Evolutionary conservation across 2,329 filamentous ascomycete genomes (phyloP), one percentile per base, ranked within the genome.

Genomic region (Phialophora expanda): DNA sequence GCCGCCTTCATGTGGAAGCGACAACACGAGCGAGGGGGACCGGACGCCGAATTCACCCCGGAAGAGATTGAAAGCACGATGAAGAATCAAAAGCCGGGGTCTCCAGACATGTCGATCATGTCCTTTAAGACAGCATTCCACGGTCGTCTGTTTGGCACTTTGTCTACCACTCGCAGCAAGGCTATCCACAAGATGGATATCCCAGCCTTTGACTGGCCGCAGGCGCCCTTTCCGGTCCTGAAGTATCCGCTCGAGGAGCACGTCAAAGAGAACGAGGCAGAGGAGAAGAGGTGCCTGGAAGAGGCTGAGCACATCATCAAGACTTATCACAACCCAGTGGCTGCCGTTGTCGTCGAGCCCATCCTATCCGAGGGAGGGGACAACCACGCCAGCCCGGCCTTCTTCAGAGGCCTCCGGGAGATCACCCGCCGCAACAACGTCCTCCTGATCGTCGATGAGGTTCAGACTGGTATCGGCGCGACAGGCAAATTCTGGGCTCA

Each of bases 401-500:
- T 96, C 86, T 97, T 97, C 89, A 88, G 85, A 68, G 90, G 90
- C 66, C 87, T 97, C 59, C 90, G 93, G 67, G 89, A 87, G 51
- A 79, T 97, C 68, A 96, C 93, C 46, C 86, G 87, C 76, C 89
- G 88, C 78, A 87, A 92, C 81, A 68, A 72, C 24, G 70, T 73
- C n/a, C 65, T 73, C 20, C 83, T 97, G 78, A 97, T 97, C 75
- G 93, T 96, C 70, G 93, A 97, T 77, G 93, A 97, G 81, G 93
- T 97, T 11, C 93, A 97, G 82, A 97, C 93, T 6, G 93, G 93
- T 76, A 89, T 97, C 28, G 93, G 93, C 73, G 92, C 93, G 46
- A 97, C 93, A 0, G 93, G 93, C 73, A 93, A 91, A 78, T 96
- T 97, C 87, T 97, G 93, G 93, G 93, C 93, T 8, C 93, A 97